These are phyloP conservation scores for Ogataea hybrid DNA, from an alignment of 1,139 yeast genomes.

Conservation along the genomic window DNA sequence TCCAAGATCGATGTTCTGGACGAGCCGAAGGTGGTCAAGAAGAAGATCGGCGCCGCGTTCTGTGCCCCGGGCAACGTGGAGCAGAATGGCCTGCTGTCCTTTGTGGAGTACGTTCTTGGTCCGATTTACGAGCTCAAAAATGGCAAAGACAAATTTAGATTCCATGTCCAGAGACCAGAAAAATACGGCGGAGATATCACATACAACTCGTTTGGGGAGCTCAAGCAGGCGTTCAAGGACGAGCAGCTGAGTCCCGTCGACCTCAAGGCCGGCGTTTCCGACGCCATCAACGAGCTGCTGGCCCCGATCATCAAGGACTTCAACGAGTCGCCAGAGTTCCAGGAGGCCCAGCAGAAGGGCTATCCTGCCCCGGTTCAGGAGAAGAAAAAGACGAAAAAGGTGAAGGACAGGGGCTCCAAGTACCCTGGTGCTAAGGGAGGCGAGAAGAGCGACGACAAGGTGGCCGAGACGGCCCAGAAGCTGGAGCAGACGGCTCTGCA, in stretches of 20 bases:
- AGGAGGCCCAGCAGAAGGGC: conserved; percentile 70
- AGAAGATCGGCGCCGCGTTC: conserved; percentile 89
- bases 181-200: conserved; percentile 92
- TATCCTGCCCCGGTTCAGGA: conserved; percentile 74
- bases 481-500: conserved; percentile 20
- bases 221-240: conserved; percentile 68
- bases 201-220: conserved; percentile 63
- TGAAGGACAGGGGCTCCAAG: conserved; percentile 79
- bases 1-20: conserved; percentile 93
- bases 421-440: conserved; percentile 66
- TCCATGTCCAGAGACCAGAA: conserved; percentile 87
- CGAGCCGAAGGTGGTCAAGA: conserved; percentile 80
- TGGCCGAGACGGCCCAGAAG: conserved; percentile 26
- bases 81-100: conserved; percentile 87
- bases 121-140: conserved; percentile 80
- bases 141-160: conserved; percentile 54
- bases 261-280: conserved; percentile 88
- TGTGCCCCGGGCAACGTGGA: conserved; percentile 95
- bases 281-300: conserved; percentile 72
- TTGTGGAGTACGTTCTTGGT: conserved; percentile 76
- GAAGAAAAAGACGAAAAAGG: conserved; percentile 62
- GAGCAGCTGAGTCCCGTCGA: conserved; percentile 89
- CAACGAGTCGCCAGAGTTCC: conserved; percentile 63
- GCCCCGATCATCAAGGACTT: conserved; percentile 82
- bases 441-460: conserved; percentile 24